Base-by-base conservation (phyloP, 179 eudicot genomes). In the Corrigiola litoralis region DNA sequence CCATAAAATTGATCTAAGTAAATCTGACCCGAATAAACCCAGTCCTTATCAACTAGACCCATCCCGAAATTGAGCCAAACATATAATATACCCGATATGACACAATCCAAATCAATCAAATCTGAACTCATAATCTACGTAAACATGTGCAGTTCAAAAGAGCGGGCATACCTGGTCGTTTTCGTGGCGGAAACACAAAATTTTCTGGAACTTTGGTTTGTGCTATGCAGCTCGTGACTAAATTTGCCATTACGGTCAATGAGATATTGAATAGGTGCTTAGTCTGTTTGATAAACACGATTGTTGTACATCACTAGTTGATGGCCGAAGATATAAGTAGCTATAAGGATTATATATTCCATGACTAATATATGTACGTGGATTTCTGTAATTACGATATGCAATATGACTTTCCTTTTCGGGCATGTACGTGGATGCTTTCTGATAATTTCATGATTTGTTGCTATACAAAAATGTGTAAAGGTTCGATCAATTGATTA, bases 101-200 rank as follows among this genome's bases (percentile, higher is more conserved):
- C n/a, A 38, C 10, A 1, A 54, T 29, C 18, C 14, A 7, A 4
- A 17, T 54, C n/a, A 1, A 6, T 56, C 20, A 1, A n/a, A 13
- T n/a, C 51, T n/a, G 9, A 20, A 46, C 6, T 2, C 0, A 46
- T n/a, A 4, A 5, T n/a, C 24, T n/a, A 46, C 13, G 6, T 21
- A n/a, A 46, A 46, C 17, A 20, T 17, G 1, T 21, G 45, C 68
- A 70, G 5, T 31, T 2, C 1, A 44, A 61, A 32, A 56, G 27
- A 33, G 21, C 72, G 25, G 31, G 41, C 41, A 70, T 17, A 14
- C 85, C 82, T 25, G 80, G 82, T 24, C 82, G 62, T 23, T 59
- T 55, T 50, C 64, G 74, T 16, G 27, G 27, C 0, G 85, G 74
- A 54, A 78, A 75, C 10, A 71, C 53, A 40, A 71, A 71, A 0